Evolutionary conservation across 2,329 filamentous ascomycete genomes (phyloP), one percentile per base, ranked within the genome.

Genomic region (Calonectria pteridis): DNA sequence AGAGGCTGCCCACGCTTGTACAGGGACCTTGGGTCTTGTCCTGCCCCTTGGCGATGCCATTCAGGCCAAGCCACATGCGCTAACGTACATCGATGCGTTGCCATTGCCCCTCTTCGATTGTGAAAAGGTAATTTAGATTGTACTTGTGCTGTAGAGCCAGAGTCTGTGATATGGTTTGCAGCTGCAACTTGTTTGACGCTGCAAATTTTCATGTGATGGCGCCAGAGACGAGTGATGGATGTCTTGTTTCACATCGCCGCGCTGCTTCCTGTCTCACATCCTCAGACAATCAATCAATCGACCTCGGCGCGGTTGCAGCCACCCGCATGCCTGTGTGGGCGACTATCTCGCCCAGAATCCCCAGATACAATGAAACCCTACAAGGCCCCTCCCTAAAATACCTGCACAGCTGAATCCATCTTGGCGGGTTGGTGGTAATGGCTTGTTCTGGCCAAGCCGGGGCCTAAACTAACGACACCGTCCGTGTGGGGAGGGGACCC

Each of bases 361-460:
- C 55, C 55, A 62, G 55, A 62, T 62, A 62, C 35, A 40, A 62
- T 40, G 35, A 9, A 62, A 62, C 55, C 33, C 43, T 40, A 23
- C 26, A 16, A 33, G 40, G 20, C 20, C 26, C 59, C 23, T 31
- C 29, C 23, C 23, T 26, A 53, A 31, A 14, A 40, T 46, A 49
- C 59, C 40, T 43, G 29, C 13, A 7, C 59, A 64, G 67, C 67
- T 70, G 67, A 70, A 51, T 40, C 49, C 49, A 46, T 59, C 67
- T 23, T 33, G 46, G 35, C 37, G 59, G 67, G 20, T 46, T 49
- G 58, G 35, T 46, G 59, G 67, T 26, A 23, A 46, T 64, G 67
- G 67, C 67, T 70, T 64, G 67, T 64, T 55, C 67, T 40, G 59
- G 67, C 49, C 35, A 55, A 63, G 46, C 50, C 37, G 67, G 67